Base-by-base conservation (phyloP, 768 basidiomycete species). In the Suillus tomentosus region DNA sequence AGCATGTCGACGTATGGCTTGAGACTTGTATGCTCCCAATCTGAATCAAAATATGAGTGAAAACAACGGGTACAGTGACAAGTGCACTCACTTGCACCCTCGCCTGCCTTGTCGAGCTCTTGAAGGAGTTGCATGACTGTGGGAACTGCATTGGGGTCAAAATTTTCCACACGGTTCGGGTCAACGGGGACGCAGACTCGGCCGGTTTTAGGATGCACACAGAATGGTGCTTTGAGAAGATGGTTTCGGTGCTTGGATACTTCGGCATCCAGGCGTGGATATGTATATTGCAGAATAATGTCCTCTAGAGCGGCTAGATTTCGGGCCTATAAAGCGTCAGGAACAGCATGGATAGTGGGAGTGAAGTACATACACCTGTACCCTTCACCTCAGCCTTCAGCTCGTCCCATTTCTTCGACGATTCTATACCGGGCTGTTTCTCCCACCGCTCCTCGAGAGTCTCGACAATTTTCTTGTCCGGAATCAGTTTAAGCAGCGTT, bases 201-300 rank as follows among this genome's bases (percentile, higher is more conserved):
- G 1, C 96, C 97, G 2, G 97, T 99, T 67, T 93, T 93, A 0
- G 97, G 97, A 76, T 99, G 97, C 0, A 99, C 81, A 73, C 96
- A 97, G 77, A 99, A 99, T 0, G 97, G 97, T 24, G 94, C 91
- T 78, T 99, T 99, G 61, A 99, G 85, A 79, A 99, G 83, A 80
- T 99, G 97, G 79, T 99, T 99, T 58, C 95, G 85, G 72, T 96
- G 94, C 72, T 99, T 96, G 3, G 95, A 96, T 36, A 99, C 97
- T 76, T 99, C 97, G 15, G 92, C 92, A 75, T 99, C 97, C 61
- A 99, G 85, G 14, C 97, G 88, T 1, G 96, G 96, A 76, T 99
- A 99, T 0, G 92, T 96, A 76, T 97, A 98, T 69, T 94, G 91
- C 14, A 99, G 80, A 55, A 97, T 81, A 64, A 98, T 86, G 66